Evolutionary conservation across 805 yeast species (phyloP).

Genomic region (Clavispora carvajalis): DNA sequence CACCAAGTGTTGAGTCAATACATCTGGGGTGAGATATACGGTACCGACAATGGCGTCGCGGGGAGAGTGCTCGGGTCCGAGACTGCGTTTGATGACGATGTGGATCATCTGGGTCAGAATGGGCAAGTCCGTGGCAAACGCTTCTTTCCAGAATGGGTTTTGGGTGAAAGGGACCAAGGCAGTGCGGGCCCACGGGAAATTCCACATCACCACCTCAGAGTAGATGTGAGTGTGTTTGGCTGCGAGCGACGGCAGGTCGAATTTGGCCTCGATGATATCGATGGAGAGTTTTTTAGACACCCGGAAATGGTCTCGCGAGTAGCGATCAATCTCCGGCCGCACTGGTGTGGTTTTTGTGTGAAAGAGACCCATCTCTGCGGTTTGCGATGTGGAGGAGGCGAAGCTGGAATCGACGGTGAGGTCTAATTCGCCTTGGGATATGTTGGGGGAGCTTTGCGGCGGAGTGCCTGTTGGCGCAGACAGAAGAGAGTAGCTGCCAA

Average conservation of each 20-base stretch:
- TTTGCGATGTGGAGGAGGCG: neutral
- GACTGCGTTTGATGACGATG: slow-evolving; percentile 38
- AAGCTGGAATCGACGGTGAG: slow-evolving; percentile 2
- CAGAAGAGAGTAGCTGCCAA: slow-evolving; percentile 21
- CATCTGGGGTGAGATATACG: slow-evolving; percentile 49
- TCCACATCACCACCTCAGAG: slow-evolving; percentile 71
- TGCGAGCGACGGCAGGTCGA: slow-evolving; percentile 23
- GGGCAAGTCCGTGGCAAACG: slow-evolving; percentile 58
- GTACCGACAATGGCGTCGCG: slow-evolving; percentile 47
- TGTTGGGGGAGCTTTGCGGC: slow-evolving; percentile 11
- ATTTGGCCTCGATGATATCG: slow-evolving; percentile 62
- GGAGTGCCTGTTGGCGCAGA: slow-evolving; percentile 6
- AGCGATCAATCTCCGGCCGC: slow-evolving; percentile 6
- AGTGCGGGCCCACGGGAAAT: slow-evolving; percentile 72
- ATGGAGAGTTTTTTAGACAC: slow-evolving; percentile 49
- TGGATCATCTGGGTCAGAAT: slow-evolving; percentile 48
- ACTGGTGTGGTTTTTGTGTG: neutral
- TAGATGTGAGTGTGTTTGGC: slow-evolving; percentile 37
- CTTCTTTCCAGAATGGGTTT: slow-evolving; percentile 83
- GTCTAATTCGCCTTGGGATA: slow-evolving; percentile 6
- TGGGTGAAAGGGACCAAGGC: slow-evolving; percentile 46
- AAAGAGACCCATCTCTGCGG: neutral
- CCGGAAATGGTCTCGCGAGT: slow-evolving; percentile 36
- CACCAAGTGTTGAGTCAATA: slow-evolving; percentile 32
- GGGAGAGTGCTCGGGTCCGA: slow-evolving; percentile 18